Base-by-base conservation (phyloP, 768 basidiomycete genomes). In the Auricularia heimuer region DNA sequence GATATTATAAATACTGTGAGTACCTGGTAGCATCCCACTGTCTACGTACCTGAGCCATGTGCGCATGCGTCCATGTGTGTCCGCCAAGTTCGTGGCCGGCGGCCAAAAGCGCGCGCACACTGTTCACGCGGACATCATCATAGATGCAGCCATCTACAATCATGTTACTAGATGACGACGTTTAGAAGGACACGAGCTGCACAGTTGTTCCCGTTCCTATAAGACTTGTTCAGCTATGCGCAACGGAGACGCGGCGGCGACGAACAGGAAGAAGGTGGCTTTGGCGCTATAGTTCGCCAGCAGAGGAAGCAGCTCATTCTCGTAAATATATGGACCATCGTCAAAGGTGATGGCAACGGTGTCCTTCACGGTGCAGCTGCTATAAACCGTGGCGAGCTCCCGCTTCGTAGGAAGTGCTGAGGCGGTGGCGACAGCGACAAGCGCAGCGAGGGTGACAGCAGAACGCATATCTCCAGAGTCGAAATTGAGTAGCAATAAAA, bases 181-280 rank as follows among this genome's bases (percentile, higher is more conserved):
- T 18, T 18, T 21, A 18, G 21, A 18, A 16, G 1, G 47, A 10
- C 10, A 18, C 47, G 47, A 6, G 10, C 8, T 39, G 6, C 61
- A 65, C 65, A 65, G 44, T 65, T 65, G 39, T 65, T 65, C 24
- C 65, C 65, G 39, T 65, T 65, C 34, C 37, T 35, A 3, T 3
- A 45, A 29, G 24, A 60, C 7, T 60, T 10, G 33, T 21, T 45
- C 60, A 62, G 44, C 33, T n/a, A 11, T 8, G 12, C 56, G 14
- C 4, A n/a, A 45, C 37, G n/a, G n/a, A 6, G 7, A 11, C 44
- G 33, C 29, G 44, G 29, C 11, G 44, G 36, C 29, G 35, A 29
- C 79, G 70, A 69, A 77, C 67, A 78, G 72, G 71, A 79, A 80
- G 71, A 80, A 80, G 1, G 79, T 79, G 3, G 74, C 79, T 66